Base-by-base conservation (phyloP, 495 filamentous ascomycete genomes). In the Penicillium flavigenum region DNA sequence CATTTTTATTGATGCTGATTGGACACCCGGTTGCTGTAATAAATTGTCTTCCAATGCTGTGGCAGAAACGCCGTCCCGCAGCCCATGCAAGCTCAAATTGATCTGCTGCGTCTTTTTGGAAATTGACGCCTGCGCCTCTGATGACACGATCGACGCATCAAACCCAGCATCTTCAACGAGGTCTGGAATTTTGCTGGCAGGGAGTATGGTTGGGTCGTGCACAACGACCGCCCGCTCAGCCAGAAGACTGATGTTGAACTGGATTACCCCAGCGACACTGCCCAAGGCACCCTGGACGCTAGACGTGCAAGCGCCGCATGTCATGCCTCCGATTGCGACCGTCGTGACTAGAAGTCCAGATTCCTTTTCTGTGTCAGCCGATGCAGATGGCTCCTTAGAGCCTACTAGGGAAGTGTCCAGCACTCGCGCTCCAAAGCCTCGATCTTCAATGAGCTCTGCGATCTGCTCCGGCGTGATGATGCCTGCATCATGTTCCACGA, bases 261-360 rank as follows among this genome's bases (percentile, higher is more conserved):
- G 87, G 41, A 86, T 79, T 14, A 98, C 71, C 1, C 93, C 95
- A 2, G 86, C 75, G 16, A 93, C 76, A 57, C 84, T 84, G 54
- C 85, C 82, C 65, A 98, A 95, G 3, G 88, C 91, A 49, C 83
- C 83, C 70, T 96, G 87, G 19, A 98, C 83, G 42, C 94, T 92
- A 11, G 92, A 89, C 7, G 93, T 97, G 69, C 94, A 98, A 26
- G 93, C 91, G 20, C 93, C 93, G 64, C 93, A 98, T 5, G 93
- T 98, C 94, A 98, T 98, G 29, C 94, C 94, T 63, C 88, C 89
- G 24, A 98, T 83, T 4, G 86, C 83, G 17, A 98, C 80, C 1
- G 91, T 96, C 0, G 92, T 97, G 5, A 87, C 85, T 59, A 83
- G 64, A 3, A 79, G 63, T 26, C 74, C 69, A 36, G 58, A 70